Evolutionary conservation across 2,329 filamentous ascomycete genomes (phyloP).

Genomic region (Monosporascus sp.): DNA sequence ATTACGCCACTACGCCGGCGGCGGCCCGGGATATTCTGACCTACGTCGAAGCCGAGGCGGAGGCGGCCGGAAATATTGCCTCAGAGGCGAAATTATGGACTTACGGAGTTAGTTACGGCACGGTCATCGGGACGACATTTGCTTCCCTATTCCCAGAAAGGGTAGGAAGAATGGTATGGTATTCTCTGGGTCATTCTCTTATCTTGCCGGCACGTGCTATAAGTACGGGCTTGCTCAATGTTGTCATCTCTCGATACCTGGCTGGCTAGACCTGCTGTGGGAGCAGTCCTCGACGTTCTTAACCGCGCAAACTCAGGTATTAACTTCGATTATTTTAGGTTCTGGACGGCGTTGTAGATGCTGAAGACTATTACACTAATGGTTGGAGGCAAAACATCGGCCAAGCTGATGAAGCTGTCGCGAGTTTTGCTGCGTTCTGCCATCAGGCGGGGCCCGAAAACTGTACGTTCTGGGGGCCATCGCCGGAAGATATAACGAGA

Average conservation of each 20-base stretch:
- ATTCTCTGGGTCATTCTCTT: too few relatives aligned
- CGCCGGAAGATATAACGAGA: conserved; percentile 18
- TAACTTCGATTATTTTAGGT: too few relatives aligned
- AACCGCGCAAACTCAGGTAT: too few relatives aligned
- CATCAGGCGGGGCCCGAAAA: conserved; percentile 18
- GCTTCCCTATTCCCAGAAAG: conserved; percentile 34
- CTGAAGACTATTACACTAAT: conserved; percentile 19
- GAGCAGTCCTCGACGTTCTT: too few relatives aligned
- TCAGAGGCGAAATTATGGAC: conserved; percentile 23
- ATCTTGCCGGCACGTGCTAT: too few relatives aligned
- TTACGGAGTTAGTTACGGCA: conserved; percentile 24
- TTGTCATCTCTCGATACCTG: too few relatives aligned
- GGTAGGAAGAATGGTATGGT: conserved; percentile 27
- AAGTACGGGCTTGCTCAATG: too few relatives aligned
- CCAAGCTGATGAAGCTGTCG: conserved; percentile 17
- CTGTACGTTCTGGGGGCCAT: conserved; percentile 25
- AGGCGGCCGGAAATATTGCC: conserved; percentile 10
- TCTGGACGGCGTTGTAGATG: conserved; percentile 24
- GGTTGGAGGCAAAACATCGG: conserved; percentile 16
- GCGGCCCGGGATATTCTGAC: conserved; percentile 25
- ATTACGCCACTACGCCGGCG: conserved; percentile 27
- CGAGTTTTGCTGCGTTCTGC: conserved; percentile 14
- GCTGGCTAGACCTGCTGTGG: too few relatives aligned
- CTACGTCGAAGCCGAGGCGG: conserved; percentile 24
- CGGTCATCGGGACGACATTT: conserved; percentile 23